Evolutionary conservation across 192 early-diverging fungal species (phyloP), one percentile per base, ranked within the genome.

Genomic region (Spizellomyces punctatus): DNA sequence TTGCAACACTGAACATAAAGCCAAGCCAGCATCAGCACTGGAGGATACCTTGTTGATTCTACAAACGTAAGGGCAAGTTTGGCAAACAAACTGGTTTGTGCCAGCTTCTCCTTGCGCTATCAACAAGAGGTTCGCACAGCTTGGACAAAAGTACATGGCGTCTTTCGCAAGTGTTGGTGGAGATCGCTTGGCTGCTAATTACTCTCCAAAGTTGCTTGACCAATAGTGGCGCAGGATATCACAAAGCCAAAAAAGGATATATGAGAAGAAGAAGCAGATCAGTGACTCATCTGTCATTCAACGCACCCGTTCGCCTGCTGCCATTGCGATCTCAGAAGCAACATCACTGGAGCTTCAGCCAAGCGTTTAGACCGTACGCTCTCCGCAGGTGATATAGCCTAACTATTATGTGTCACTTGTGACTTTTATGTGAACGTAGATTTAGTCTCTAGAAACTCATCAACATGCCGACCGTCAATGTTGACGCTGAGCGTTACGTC

Each of bases 381-480:
- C 27, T 36, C 27, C 27, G 27, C 27, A 36, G 27, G 27, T 36
- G 27, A 36, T 36, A 36, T 36, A 36, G 27, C 27, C 27, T 36
- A 36, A 36, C 27, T 36, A 3, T 36, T 36, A 36, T 36, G 27
- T 36, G 27, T 36, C 3, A 3, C 27, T 36, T 36, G 27, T 36
- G 27, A 0, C 27, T 36, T 36, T 36, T 36, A 3, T 2, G 27
- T 36, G 27, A 36, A 36, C 27, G 27, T 2, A 36, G 27, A 3
- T 36, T 36, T 36, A 3, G 27, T 36, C 27, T 36, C 27, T 36
- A 36, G 27, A 36, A 36, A 36, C 27, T 36, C 27, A 36, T 36
- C 63, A 61, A 17, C 16, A 98, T 98, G 97, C 97, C 97, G 64
- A 96, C 97, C 71, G 91, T 99, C 68, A 91, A 91, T 85, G 89